These are phyloP conservation scores for Blakeslea trispora DNA, from an alignment of 371 early-diverging fungal species.

Conservation along the genomic window DNA sequence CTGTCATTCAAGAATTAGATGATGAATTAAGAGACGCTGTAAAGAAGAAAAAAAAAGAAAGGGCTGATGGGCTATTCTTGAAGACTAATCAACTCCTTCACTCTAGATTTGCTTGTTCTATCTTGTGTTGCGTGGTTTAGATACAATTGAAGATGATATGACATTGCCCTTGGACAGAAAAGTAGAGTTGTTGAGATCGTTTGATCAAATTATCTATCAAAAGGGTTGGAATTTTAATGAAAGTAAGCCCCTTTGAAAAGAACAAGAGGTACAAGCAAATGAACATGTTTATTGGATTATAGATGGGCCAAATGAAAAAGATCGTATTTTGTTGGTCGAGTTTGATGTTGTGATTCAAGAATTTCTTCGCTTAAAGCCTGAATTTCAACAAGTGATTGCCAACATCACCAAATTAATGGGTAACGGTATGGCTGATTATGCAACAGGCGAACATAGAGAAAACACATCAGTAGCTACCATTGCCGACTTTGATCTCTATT, in stretches of 20 bases:
- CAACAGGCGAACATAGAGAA: constrained; percentile 57
- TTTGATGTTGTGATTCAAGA: constrained; percentile 90
- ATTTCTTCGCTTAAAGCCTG: constrained; percentile 77
- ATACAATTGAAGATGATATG: constrained; percentile 99
- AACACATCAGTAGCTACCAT: constrained; percentile 74
- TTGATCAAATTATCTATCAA: constrained; percentile 79
- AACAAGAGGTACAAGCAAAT: no score
- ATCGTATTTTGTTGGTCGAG: constrained; percentile 82
- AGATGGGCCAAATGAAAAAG: constrained; percentile 93
- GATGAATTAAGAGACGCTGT: constrained; percentile 84
- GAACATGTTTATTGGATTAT: constrained; percentile 1
- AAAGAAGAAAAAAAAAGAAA: constrained; percentile 32
- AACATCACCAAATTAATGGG: constrained; percentile 94
- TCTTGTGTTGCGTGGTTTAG: constrained; percentile 91
- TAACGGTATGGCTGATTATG: constrained; percentile 92
- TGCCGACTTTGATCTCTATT: constrained; percentile 93
- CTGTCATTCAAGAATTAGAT: constrained; percentile 93
- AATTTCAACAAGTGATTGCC: constrained; percentile 83
- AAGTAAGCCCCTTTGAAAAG: no score
- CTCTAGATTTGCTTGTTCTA: constrained; percentile 86
- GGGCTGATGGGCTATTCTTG: no score
- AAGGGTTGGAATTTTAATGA: constrained; percentile 87
- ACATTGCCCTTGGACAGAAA: constrained; percentile 79
- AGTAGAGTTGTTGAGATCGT: constrained; percentile 70
- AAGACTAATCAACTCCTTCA: background rate